Evolutionary conservation across 495 filamentous ascomycete genomes (phyloP).

Genomic region (Penicillium tannophilum): DNA sequence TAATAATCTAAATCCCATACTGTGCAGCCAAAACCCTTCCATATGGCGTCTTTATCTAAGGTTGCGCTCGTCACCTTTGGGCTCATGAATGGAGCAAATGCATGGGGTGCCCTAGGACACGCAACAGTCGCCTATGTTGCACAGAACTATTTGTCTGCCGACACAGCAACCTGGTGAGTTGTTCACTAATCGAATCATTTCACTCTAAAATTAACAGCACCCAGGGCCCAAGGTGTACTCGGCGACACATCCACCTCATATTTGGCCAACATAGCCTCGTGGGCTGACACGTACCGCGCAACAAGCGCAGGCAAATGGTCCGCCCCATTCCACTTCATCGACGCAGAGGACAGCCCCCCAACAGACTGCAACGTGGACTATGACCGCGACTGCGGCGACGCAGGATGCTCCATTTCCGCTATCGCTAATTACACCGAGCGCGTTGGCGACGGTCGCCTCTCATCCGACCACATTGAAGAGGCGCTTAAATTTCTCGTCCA

Average conservation of each 20-base stretch:
- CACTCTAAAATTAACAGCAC: slow-evolving; percentile 3
- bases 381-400: slow-evolving; percentile 56
- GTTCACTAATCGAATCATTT: background rate
- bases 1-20: background rate
- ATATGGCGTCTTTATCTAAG: background rate
- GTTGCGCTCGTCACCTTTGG: slow-evolving; percentile 20
- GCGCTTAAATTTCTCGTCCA: slow-evolving; percentile 60
- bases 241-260: slow-evolving; percentile 51
- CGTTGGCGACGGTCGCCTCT: slow-evolving; percentile 24
- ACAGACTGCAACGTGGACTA: slow-evolving; percentile 57
- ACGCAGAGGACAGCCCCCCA: slow-evolving; percentile 64
- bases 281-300: slow-evolving; percentile 62
- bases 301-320: slow-evolving; percentile 57
- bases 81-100: slow-evolving; percentile 23
- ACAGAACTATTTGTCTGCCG: slow-evolving; percentile 49
- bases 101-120: slow-evolving; percentile 63
- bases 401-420: slow-evolving; percentile 62
- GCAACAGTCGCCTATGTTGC: slow-evolving; percentile 63
- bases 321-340: slow-evolving; percentile 60
- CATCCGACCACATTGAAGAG: slow-evolving; percentile 17
- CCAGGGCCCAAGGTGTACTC: slow-evolving; percentile 27
- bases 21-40: background rate
- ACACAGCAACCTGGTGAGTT: slow-evolving; percentile 41
- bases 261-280: slow-evolving; percentile 60
- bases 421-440: slow-evolving; percentile 59